A percentile compares a stretch with the other conserved stretches of the same genome.
Conservation (phyloP, 179 eudicot genomes). For the Drosera spatulata region DNA sequence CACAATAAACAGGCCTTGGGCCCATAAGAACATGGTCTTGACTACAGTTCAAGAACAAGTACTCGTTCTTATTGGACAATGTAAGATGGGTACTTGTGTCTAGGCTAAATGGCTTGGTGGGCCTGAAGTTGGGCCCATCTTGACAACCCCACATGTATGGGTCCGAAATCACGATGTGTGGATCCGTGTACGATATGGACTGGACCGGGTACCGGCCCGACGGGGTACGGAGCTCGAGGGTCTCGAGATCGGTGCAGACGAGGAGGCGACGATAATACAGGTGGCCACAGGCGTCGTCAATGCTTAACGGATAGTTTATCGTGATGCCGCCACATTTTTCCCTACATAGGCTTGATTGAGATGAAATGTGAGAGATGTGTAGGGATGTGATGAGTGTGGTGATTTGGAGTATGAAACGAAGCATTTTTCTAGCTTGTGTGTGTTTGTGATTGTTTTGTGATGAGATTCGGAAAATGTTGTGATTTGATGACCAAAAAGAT, state of each 20-base stretch:
- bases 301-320: no score
- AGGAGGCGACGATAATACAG: constrained; percentile 28
- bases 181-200: constrained; percentile 52
- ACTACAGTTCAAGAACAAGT: constrained; percentile 83
- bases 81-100: constrained; percentile 57
- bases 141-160: constrained; percentile 82
- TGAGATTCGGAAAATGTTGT: no score
- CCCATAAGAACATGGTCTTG: constrained; percentile 45
- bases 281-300: no score
- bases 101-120: constrained; percentile 65
- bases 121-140: constrained; percentile 58
- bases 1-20: constrained; percentile 71
- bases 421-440: no score
- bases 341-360: no score
- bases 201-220: constrained; percentile 66
- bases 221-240: constrained; percentile 63
- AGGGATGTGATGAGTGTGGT: no score
- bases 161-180: constrained; percentile 57
- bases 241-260: constrained; percentile 30
- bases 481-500: no score
- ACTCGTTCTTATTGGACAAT: constrained; percentile 68
- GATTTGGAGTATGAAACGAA: no score
- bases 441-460: no score
- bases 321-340: no score
- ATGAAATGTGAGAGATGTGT: no score